These are phyloP conservation scores for Pascua guehoae DNA, from an alignment of 1,284 basidiomycete genomes.

Conservation along the genomic window DNA sequence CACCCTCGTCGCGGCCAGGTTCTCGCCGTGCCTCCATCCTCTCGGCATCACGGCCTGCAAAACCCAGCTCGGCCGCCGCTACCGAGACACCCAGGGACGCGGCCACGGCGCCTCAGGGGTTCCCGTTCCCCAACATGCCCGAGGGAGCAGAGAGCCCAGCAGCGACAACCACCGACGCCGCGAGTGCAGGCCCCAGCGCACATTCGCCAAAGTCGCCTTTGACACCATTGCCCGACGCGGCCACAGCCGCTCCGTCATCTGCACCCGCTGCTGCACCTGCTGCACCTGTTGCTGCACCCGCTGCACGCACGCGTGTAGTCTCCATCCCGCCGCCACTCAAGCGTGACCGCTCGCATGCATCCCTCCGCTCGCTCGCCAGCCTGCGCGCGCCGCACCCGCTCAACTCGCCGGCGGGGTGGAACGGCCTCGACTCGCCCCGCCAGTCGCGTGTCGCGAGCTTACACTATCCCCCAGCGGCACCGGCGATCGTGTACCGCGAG, in stretches of 20 bases:
- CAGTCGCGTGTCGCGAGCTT: conserved; percentile 29
- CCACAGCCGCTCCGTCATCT: background rate
- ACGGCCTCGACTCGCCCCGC: conserved; percentile 18
- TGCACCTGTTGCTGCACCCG: background rate
- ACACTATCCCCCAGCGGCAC: conserved; percentile 42
- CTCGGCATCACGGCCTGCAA: background rate
- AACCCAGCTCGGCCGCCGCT: too few species aligned
- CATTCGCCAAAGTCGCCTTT: background rate
- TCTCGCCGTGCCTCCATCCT: background rate
- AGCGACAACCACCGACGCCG: background rate
- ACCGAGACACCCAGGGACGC: too few species aligned
- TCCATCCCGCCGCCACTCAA: too few species aligned
- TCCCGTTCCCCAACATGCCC: conserved; percentile 11
- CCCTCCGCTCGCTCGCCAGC: conserved; percentile 39
- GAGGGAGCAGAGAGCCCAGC: background rate
- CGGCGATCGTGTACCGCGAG: conserved; percentile 39
- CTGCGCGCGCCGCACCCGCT: conserved; percentile 46
- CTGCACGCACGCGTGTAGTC: conserved; percentile 12
- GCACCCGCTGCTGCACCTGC: background rate
- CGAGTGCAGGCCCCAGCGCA: background rate
- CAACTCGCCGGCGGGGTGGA: conserved; percentile 34
- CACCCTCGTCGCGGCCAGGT: background rate
- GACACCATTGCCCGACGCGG: background rate
- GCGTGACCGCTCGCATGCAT: conserved; percentile 20
- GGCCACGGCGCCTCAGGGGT: background rate